Base-by-base conservation (phyloP, 2,329 filamentous ascomycete genomes). In the Fusarium sp. region DNA sequence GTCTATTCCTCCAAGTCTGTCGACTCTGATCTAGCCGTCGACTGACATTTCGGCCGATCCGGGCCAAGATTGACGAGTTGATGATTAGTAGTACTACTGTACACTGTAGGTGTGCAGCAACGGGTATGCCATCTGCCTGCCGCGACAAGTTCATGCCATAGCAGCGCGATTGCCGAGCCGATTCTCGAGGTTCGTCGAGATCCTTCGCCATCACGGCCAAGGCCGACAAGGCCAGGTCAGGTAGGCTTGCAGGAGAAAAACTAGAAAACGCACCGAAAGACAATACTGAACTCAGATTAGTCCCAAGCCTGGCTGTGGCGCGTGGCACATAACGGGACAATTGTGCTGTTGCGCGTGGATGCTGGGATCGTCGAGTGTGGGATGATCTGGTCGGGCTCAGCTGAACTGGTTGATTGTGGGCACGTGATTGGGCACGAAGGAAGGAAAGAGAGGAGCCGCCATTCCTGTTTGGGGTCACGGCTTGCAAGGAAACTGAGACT, bases 401-500 rank as follows among this genome's bases (percentile, higher is more conserved):
- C 72, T 74, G 72, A 74, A 70, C 58, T 61, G 56, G 42, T 20
- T 44, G 42, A 9, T 62, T 13, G 6, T 20, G 18, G 62, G 29
- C 51, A 65, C 60, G 49, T 71, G 72, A 73, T 74, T 74, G 72
- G 71, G 9, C n/a, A 3, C 7, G 8, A 6, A 13, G 6, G 9
- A 40, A 51, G 36, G 27, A 61, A 51, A 61, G 53, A 60, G 36
- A 69, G 68, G 61, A 31, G 13, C 6, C 53, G 31, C 72, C 55
- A 70, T 74, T 33, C 72, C 62, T 18, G 29, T 46, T 73, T 58
- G 31, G 58, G 65, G 10, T 16, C n/a, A 25, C 55, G 62, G 61
- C 59, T 70, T 69, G 62, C 25, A 65, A 71, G 70, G 70, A 55
- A 64, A 59, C 64, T 62, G 67, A 70, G 49, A 65, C 67, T 68